Evolutionary conservation across 2,329 filamentous ascomycete genomes (phyloP), one percentile per base, ranked within the genome.

Genomic region (Stachybotrys chlorohalonatus): DNA sequence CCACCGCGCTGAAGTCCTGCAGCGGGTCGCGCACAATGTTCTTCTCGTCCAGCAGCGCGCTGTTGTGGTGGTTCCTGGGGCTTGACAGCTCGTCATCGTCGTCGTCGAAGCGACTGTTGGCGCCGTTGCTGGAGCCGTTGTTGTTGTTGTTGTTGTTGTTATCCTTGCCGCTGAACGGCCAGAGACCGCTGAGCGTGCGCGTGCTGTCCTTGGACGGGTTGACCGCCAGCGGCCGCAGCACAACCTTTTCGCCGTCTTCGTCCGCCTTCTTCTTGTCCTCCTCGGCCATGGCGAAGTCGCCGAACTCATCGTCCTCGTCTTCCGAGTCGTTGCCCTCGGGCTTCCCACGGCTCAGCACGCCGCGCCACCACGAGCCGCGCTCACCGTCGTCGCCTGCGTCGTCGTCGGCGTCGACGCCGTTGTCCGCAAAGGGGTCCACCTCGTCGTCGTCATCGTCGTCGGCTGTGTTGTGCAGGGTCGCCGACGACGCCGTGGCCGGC

Each of bases 261-360:
- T 64, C 62, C 7, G 58, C 63, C 5, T 62, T 60, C 9, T 31
- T 51, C 31, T 62, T 60, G 11, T 71, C 72, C 52, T 77, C 72
- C 64, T 85, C 83, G 11, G 83, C 80, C 72, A 87, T 82, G 59
- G 82, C 83, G 60, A 87, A 87, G 55, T 87, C 85, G 13, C 84
- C 85, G 70, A 87, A 82, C 62, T 85, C 84, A 58, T 87, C 83
- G 47, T 84, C 82, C 31, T 82, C 79, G 11, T 81, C 76, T 74
- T 77, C 77, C 46, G 73, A 76, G 56, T 76, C 75, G 2, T 71
- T 72, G 39, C 73, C 73, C 49, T 73, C 76, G 13, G 65, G 67
- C 55, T 75, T 76, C 31, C 71, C 76, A 49, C 60, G 62, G 52
- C 62, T 56, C 7, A 75, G 68, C 32, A 73, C 71, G 47, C 64